These are phyloP conservation scores for Eucalyptus tenuipes DNA, from an alignment of 345 rosid species.

Conservation along the genomic window DNA sequence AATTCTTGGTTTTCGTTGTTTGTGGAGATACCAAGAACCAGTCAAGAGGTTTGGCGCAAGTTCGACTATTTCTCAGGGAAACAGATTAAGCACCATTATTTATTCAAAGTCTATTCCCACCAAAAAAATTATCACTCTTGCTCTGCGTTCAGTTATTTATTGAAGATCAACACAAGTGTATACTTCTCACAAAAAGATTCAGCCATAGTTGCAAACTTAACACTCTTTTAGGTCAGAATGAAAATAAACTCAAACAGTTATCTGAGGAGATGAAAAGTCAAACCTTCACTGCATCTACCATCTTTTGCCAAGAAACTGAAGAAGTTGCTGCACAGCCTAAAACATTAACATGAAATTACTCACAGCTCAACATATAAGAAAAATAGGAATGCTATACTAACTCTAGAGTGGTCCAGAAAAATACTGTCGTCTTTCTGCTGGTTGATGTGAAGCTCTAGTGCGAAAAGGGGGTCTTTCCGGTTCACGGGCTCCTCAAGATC, in stretches of 20 bases:
- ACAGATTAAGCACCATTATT: neutral
- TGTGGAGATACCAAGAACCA: neutral
- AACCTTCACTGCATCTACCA: constrained; percentile 66
- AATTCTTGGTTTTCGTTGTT: neutral
- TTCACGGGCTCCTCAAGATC: constrained; percentile 31
- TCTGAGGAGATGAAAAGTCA: neutral
- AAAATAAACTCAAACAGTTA: neutral
- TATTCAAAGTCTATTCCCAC: neutral
- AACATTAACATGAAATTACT: neutral
- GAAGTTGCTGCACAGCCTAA: constrained; percentile 18
- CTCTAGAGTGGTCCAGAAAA: neutral
- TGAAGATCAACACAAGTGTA: neutral
- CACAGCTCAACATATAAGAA: neutral
- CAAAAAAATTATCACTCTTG: neutral
- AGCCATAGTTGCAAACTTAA: neutral
- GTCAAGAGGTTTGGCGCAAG: neutral
- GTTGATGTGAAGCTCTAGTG: constrained; percentile 27
- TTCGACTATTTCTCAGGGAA: neutral
- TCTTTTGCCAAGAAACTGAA: constrained; percentile 34
- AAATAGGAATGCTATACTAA: neutral
- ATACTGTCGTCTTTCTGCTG: constrained; percentile 16
- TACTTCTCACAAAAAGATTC: neutral
- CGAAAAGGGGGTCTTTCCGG: constrained; percentile 35
- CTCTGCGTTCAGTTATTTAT: neutral
- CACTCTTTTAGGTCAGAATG: neutral